phyloP scores from a whole-genome alignment of 2,329 filamentous ascomycete species.

The Colletotrichum simmondsii region DNA sequence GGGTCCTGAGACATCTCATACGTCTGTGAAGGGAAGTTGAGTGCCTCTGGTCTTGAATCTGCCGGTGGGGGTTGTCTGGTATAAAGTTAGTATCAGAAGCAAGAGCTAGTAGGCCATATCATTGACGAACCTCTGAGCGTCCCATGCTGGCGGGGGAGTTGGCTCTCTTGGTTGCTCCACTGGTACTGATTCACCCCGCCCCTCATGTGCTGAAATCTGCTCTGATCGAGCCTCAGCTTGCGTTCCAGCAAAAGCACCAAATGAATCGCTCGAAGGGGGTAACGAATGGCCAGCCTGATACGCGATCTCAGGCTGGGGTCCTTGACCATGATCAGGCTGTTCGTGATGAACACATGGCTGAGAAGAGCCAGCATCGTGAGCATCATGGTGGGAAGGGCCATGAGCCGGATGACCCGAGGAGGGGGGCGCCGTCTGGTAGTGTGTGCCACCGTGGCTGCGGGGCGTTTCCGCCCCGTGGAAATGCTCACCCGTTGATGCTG shows the following conservation, averaged over 20 bases:
- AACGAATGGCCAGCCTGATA: constrained; percentile 37
- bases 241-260: constrained; percentile 54
- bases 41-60: constrained; percentile 84
- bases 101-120: neutral
- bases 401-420: constrained; percentile 21
- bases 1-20: constrained; percentile 87
- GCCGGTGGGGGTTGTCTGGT: constrained; percentile 70
- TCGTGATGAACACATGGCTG: constrained; percentile 26
- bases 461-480: constrained; percentile 39
- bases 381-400: constrained; percentile 33
- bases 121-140: constrained; percentile 62
- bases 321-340: constrained; percentile 31
- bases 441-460: constrained; percentile 37
- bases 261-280: constrained; percentile 45
- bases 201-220: constrained; percentile 41
- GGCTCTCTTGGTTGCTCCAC: constrained; percentile 47
- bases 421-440: constrained; percentile 39
- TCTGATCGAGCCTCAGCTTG: constrained; percentile 61
- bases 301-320: constrained; percentile 35
- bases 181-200: constrained; percentile 41
- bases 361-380: constrained; percentile 27
- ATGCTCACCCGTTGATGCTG: constrained; percentile 46
- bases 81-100: constrained; percentile 17
- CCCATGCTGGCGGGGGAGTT: constrained; percentile 54
- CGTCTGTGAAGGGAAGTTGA: constrained; percentile 80